Conservation (phyloP, 495 filamentous ascomycete species). For the Elaphomyces granulatus region DNA sequence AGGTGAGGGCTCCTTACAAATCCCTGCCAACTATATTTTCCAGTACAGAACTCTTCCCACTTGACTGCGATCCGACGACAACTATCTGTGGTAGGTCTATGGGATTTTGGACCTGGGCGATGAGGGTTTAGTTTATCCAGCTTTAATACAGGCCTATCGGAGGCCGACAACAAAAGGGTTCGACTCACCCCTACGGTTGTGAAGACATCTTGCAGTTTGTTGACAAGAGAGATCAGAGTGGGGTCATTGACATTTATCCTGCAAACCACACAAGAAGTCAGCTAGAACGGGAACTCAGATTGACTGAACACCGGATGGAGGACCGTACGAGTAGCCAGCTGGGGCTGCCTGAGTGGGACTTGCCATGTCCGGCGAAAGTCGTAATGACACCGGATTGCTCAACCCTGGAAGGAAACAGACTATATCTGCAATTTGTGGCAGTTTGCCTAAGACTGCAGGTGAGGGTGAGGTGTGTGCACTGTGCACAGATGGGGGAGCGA, state of each 20-base stretch:
- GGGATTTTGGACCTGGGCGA: slow-evolving; percentile 71
- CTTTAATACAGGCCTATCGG: slow-evolving; percentile 81
- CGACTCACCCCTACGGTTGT: slow-evolving; percentile 88
- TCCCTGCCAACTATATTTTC: slow-evolving; percentile 99
- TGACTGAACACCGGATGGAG: slow-evolving; percentile 15
- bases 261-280: slow-evolving; percentile 17
- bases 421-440: too few relatives aligned
- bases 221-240: slow-evolving; percentile 80
- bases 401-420: too few relatives aligned
- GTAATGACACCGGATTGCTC: slow-evolving; percentile 22
- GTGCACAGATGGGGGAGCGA: too few relatives aligned
- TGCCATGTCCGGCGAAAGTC: slow-evolving; percentile 37
- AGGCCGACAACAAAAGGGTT: slow-evolving; percentile 81
- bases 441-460: too few relatives aligned
- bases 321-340: slow-evolving; percentile 33
- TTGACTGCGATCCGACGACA: slow-evolving; percentile 97
- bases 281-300: slow-evolving; percentile 3
- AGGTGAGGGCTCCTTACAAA: slow-evolving; percentile 51
- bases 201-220: slow-evolving; percentile 99
- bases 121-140: slow-evolving; percentile 58
- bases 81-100: slow-evolving; percentile 99
- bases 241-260: slow-evolving; percentile 75
- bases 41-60: slow-evolving; percentile 98
- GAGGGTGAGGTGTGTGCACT: too few relatives aligned
- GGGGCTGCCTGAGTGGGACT: slow-evolving; percentile 21